Evolutionary conservation across 148 eudicot genomes (phyloP).

Genomic region (Cornus suecica): DNA sequence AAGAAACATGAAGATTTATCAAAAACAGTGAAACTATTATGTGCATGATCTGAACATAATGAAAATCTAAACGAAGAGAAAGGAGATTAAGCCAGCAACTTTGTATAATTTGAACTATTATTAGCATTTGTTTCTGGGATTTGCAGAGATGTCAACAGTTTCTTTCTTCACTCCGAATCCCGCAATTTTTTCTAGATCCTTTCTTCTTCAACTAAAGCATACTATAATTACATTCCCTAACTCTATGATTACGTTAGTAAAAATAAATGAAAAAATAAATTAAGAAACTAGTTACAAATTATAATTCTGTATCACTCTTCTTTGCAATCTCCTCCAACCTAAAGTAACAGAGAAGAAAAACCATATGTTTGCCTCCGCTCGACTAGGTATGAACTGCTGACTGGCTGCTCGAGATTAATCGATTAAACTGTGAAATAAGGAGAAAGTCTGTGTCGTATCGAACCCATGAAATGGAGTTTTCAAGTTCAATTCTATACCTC

Average conservation of each 20-base stretch:
- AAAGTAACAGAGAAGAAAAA: not conserved
- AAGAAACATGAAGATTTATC: too few species aligned
- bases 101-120: not conserved
- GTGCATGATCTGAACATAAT: too few species aligned
- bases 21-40: too few species aligned
- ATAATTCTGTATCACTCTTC: conserved; percentile 4
- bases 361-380: conserved; percentile 4
- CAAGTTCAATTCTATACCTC: not conserved
- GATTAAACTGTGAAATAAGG: not conserved
- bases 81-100: not conserved
- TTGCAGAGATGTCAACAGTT: conserved; percentile 18
- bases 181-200: conserved; percentile 14
- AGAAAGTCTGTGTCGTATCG: not conserved
- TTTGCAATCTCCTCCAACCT: conserved; percentile 8
- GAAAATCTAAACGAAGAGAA: too few species aligned
- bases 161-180: not conserved
- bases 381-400: conserved; percentile 1
- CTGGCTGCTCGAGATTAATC: not conserved
- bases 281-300: not conserved
- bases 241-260: conserved; percentile 4
- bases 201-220: conserved; percentile 12
- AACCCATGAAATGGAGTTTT: conserved; percentile 8
- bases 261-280: not conserved
- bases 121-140: conserved; percentile 1
- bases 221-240: conserved; percentile 20